A percentile compares a stretch with the other conserved stretches of the same genome.
These are phyloP conservation scores for Cubamyces lactineus DNA, from an alignment of 768 basidiomycete genomes.

Conservation along the genomic window DNA sequence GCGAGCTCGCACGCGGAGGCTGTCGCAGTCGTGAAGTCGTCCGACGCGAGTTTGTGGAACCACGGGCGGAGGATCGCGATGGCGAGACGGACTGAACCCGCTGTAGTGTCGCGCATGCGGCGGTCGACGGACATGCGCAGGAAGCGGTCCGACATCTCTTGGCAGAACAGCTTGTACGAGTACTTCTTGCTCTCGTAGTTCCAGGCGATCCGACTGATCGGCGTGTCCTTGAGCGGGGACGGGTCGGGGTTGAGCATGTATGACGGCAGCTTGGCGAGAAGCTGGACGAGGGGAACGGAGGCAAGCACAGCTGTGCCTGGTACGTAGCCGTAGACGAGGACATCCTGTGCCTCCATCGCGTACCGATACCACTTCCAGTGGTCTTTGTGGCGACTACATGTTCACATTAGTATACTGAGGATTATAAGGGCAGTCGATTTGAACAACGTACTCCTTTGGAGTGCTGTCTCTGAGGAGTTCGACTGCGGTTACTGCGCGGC, in stretches of 20 bases:
- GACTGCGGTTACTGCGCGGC: slow-evolving; percentile 64
- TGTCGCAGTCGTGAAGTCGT: slow-evolving; percentile 44
- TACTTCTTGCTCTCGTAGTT: slow-evolving; percentile 61
- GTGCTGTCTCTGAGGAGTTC: slow-evolving; percentile 59
- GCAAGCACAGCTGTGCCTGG: slow-evolving; percentile 67
- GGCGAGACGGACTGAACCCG: slow-evolving; percentile 68
- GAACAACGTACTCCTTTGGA: slow-evolving; percentile 55
- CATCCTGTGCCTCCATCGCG: slow-evolving; percentile 75
- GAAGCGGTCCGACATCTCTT: slow-evolving; percentile 67
- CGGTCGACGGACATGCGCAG: slow-evolving; percentile 55
- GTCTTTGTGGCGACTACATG: slow-evolving; percentile 56
- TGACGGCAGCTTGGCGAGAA: slow-evolving; percentile 71
- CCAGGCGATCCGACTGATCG: slow-evolving; percentile 50
- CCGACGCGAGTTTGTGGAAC: slow-evolving; percentile 56
- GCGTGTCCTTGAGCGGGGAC: slow-evolving; percentile 36
- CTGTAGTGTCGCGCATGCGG: slow-evolving; percentile 67
- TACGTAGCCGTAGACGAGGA: slow-evolving; percentile 71
- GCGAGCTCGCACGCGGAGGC: slow-evolving; percentile 42
- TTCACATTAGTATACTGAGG: neutral
- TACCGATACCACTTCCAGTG: slow-evolving; percentile 81
- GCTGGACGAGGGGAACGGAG: slow-evolving; percentile 66
- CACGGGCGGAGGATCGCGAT: slow-evolving; percentile 69
- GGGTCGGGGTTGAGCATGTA: slow-evolving; percentile 57
- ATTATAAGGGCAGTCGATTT: neutral
- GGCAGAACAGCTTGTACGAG: slow-evolving; percentile 72